Base-by-base conservation (phyloP, 257 asterid species). In the Orobanche coerulescens region DNA sequence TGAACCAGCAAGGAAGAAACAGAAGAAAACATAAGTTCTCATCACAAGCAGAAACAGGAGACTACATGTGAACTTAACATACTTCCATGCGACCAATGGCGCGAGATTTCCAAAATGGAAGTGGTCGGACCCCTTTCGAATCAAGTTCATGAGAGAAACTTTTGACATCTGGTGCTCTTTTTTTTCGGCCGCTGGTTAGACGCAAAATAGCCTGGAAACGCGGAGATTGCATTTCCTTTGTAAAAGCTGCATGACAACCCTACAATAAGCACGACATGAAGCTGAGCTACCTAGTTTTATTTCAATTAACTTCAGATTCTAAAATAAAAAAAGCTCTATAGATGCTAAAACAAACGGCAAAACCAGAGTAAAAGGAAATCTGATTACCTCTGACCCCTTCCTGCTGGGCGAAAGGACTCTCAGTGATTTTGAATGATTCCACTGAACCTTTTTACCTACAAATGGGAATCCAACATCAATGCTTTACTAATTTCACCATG, bases 61-160 rank as follows among this genome's bases (percentile, higher is more conserved):
- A 63, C 63, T 54, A 74, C 68, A 76, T 33, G 63, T 72, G 73
- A 72, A 65, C 69, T 59, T 49, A 63, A 63, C 92, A 73, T 84
- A 92, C 98, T 78, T 86, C 91, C 79, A 76, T 72, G 68, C 83
- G 94, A 62, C 95, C 95, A 34, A 82, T 65, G 68, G 94, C 94
- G 30, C 97, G 99, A 53, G 97, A 83, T 73, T 85, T 93, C 99
- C 99, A 89, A 58, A 89, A 84, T 50, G 97, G 99, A 75, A 89
- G 79, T 66, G 97, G 81, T 54, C 89, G 79, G 65, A 84, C 99
- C 67, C 99, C 97, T 79, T 80, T 93, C 56, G 97, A 86, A 65
- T 93, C 82, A 30, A 93, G 90, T 52, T 93, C 99, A 70, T 93
- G 99, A 37, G 99, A 93, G 78, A 93, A 89, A 83, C 97, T 86